phyloP scores from a whole-genome alignment of 306 rosid genomes.

The Cicer bijugum region DNA sequence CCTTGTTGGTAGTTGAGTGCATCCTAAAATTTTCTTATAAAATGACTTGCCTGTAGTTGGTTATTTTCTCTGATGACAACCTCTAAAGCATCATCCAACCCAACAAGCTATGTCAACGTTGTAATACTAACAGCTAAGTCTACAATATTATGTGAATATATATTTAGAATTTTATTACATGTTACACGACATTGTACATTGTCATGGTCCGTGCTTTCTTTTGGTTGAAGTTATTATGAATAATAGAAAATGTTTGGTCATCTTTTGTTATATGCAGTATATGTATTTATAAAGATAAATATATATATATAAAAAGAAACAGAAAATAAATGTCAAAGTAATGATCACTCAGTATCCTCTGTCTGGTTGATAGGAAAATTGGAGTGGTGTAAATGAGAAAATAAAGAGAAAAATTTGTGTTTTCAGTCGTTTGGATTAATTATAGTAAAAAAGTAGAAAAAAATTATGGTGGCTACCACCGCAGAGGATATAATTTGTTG shows the following conservation, averaged over 20 bases:
- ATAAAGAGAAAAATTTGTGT: not conserved
- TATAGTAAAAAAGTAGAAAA: not conserved
- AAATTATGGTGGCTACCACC: not conserved
- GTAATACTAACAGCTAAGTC: not conserved
- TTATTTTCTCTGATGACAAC: not conserved
- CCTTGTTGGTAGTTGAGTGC: not conserved
- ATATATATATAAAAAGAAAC: not conserved
- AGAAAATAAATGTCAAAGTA: not conserved
- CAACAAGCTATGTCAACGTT: not conserved
- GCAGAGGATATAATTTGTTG: not conserved
- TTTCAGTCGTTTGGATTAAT: not conserved
- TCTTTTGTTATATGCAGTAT: not conserved
- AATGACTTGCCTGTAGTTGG: not conserved
- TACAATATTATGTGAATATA: not conserved
- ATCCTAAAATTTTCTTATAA: not conserved
- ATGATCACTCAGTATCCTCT: not conserved
- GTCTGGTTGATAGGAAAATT: not conserved
- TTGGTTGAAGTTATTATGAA: slow-evolving; percentile 6
- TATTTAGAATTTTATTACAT: not conserved
- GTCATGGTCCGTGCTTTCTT: not conserved
- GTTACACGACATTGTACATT: not conserved
- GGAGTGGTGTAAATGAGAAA: not conserved
- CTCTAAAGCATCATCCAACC: not conserved
- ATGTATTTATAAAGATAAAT: not conserved
- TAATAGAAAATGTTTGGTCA: not conserved